phyloP scores from a whole-genome alignment of 768 basidiomycete species.

The Xerocomellus intermedius region DNA sequence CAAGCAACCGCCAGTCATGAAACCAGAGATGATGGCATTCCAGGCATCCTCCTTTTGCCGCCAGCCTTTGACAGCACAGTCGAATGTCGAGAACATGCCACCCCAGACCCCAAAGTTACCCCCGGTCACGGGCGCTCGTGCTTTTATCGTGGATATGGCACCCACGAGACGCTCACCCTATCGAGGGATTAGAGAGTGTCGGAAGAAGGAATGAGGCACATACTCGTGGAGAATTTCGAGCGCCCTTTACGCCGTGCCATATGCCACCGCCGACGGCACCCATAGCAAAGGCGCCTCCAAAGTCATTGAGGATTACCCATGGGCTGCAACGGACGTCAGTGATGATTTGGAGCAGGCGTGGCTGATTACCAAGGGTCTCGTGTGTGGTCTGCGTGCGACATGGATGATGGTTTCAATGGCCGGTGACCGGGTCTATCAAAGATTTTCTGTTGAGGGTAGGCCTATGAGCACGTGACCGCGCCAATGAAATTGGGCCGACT shows the following conservation, averaged over 20 bases:
- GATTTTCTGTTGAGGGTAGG: slow-evolving; percentile 36
- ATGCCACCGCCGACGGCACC: slow-evolving; percentile 96
- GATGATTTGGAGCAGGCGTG: not conserved
- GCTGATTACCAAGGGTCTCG: slow-evolving; percentile 80
- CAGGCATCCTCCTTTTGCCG: slow-evolving; percentile 98
- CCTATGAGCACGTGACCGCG: slow-evolving; percentile 31
- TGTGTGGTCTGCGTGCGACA: slow-evolving; percentile 92
- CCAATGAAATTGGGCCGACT: slow-evolving; percentile 15
- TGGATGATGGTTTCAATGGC: slow-evolving; percentile 27
- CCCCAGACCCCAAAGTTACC: slow-evolving; percentile 97
- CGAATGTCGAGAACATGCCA: slow-evolving; percentile 98
- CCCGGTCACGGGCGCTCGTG: slow-evolving; percentile 95
- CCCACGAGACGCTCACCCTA: slow-evolving; percentile 94
- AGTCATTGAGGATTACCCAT: slow-evolving; percentile 98
- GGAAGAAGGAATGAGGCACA: slow-evolving; percentile 24
- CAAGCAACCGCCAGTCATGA: slow-evolving; percentile 96
- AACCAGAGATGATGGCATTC: slow-evolving; percentile 98
- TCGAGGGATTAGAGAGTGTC: not conserved
- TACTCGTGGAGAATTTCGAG: slow-evolving; percentile 92
- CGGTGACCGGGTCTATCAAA: not conserved
- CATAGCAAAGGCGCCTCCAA: slow-evolving; percentile 97
- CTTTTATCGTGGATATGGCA: slow-evolving; percentile 95
- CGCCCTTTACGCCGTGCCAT: slow-evolving; percentile 99
- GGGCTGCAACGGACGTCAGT: slow-evolving; percentile 54
- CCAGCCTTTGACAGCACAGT: slow-evolving; percentile 96